phyloP scores from a whole-genome alignment of 176 grass and related monocot genomes.

The Guadua angustifolia region DNA sequence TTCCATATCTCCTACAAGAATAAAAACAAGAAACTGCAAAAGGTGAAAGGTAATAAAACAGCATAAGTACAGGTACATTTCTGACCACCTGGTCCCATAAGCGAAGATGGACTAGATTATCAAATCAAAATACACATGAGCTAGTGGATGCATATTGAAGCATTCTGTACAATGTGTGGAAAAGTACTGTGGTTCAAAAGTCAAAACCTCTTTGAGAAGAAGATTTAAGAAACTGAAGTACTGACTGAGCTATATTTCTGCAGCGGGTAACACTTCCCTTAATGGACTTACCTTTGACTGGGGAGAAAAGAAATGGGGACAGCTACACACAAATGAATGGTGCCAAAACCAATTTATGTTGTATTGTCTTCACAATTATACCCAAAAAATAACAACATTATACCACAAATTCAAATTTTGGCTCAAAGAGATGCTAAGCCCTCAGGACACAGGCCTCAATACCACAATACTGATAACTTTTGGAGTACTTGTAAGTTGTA shows the following conservation, averaged over 20 bases:
- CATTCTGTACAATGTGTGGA: not conserved
- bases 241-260: not conserved
- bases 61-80: not conserved
- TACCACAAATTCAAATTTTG: not conserved
- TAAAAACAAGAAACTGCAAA: conserved; percentile 13
- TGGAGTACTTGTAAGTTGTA: not conserved
- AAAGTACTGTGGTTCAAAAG: conserved; percentile 2
- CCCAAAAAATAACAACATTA: not conserved
- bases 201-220: not conserved
- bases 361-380: not conserved
- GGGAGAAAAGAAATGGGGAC: not conserved
- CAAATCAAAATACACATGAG: not conserved
- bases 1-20: conserved; percentile 94
- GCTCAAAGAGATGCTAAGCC: not conserved
- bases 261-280: not conserved
- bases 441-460: not conserved
- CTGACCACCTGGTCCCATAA: not conserved
- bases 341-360: not conserved
- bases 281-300: not conserved
- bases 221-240: conserved; percentile 8
- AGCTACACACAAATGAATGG: not conserved
- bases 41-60: conserved; percentile 10
- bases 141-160: conserved; percentile 8
- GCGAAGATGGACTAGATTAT: conserved; percentile 6
- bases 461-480: not conserved